phyloP scores from a whole-genome alignment of 768 basidiomycete genomes.

The Epithele typhae region DNA sequence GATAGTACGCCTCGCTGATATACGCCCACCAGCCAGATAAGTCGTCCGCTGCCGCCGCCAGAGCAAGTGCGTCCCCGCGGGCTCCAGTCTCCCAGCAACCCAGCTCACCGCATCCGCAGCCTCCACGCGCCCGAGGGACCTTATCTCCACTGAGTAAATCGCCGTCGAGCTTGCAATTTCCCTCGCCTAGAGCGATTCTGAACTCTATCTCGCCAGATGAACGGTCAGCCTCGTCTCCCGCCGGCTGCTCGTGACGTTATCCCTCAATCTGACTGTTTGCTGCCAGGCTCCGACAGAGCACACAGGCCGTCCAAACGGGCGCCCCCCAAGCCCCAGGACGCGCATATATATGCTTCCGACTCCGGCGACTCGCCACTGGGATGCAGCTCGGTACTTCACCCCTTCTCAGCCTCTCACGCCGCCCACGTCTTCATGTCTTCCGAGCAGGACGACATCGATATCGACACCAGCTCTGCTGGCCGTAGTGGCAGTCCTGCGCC shows the following conservation, averaged over 20 bases:
- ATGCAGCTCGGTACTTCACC: constrained; percentile 6
- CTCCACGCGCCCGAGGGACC: no score
- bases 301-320: constrained; percentile 7
- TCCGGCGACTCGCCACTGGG: constrained; percentile 1
- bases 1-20: no score
- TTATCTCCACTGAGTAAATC: constrained; percentile 9
- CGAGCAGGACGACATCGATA: constrained; percentile 6
- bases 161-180: constrained; percentile 3
- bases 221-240: constrained; percentile 2
- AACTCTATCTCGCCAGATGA: constrained; percentile 12
- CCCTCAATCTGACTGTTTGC: constrained; percentile 2
- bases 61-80: no score
- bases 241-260: constrained; percentile 11
- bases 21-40: no score
- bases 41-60: no score
- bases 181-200: not conserved
- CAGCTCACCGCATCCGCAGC: no score
- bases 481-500: constrained; percentile 25
- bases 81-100: no score
- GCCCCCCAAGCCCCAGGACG: not conserved
- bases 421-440: constrained; percentile 4
- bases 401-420: not conserved
- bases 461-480: constrained; percentile 12
- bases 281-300: constrained; percentile 4
- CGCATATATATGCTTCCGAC: constrained; percentile 12